phyloP scores from a whole-genome alignment of 2,329 filamentous ascomycete genomes.

The Colletotrichum sp. region DNA sequence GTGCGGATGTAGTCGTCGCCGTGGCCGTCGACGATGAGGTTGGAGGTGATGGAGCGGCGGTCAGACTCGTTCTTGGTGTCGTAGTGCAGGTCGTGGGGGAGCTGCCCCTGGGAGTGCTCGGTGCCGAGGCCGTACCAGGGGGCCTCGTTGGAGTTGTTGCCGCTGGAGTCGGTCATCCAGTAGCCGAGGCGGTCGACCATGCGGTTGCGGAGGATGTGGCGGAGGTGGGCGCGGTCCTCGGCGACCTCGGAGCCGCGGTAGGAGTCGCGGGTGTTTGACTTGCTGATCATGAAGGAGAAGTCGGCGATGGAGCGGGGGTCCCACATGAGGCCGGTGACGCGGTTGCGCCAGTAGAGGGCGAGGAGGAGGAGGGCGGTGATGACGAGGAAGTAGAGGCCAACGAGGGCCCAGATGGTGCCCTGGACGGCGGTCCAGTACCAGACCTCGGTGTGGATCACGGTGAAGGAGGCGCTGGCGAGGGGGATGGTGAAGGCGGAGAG shows the following conservation, averaged over 20 bases:
- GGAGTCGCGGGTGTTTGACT: constrained; percentile 78
- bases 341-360: constrained; percentile 67
- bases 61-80: constrained; percentile 26
- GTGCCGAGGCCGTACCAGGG: constrained; percentile 81
- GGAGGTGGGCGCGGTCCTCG: constrained; percentile 55
- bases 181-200: constrained; percentile 81
- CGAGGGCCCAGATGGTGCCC: constrained; percentile 77
- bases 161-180: constrained; percentile 70
- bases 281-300: constrained; percentile 76
- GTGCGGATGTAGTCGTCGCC: constrained; percentile 51
- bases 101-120: constrained; percentile 44
- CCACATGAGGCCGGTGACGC: constrained; percentile 81
- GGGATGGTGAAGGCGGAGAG: constrained; percentile 80
- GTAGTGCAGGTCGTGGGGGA: constrained; percentile 19
- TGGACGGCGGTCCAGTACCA: constrained; percentile 86
- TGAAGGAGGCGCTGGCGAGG: constrained; percentile 79
- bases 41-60: constrained; percentile 26
- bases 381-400: constrained; percentile 75
- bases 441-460: constrained; percentile 59
- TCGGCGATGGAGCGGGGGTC: constrained; percentile 84
- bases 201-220: constrained; percentile 56
- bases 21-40: constrained; percentile 44
- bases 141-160: constrained; percentile 49
- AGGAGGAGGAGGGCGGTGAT: constrained; percentile 62
- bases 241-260: constrained; percentile 74